Evolutionary conservation across 192 early-diverging fungal genomes (phyloP).

Genomic region (Coemansia sp.): DNA sequence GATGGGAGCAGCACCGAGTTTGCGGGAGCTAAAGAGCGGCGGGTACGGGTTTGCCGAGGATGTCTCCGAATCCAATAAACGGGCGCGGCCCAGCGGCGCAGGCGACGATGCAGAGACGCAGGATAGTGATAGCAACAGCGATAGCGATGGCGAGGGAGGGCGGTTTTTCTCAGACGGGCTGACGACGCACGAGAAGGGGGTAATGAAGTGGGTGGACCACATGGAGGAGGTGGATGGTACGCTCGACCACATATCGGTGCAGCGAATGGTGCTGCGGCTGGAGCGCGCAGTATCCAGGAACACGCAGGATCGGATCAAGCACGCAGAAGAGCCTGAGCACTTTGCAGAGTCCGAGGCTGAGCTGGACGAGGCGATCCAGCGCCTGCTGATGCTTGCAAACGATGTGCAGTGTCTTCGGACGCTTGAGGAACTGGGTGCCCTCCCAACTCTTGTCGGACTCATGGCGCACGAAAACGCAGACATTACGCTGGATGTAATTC

Average conservation of each 20-base stretch:
- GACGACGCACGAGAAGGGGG: slow-evolving; percentile 69
- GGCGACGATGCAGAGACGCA: background rate
- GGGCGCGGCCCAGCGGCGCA: background rate
- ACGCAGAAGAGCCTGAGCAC: slow-evolving; percentile 58
- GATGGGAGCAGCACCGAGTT: slow-evolving; percentile 31
- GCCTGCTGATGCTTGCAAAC: slow-evolving; percentile 71
- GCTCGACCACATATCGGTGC: slow-evolving; percentile 69
- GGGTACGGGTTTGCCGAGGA: slow-evolving; percentile 32
- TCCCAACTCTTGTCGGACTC: slow-evolving; percentile 69
- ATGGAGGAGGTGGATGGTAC: slow-evolving; percentile 64
- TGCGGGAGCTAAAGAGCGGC: slow-evolving; percentile 38
- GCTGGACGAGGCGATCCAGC: slow-evolving; percentile 87
- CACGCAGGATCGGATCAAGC: slow-evolving; percentile 80
- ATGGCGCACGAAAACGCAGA: slow-evolving; percentile 94
- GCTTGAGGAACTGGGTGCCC: slow-evolving; percentile 68
- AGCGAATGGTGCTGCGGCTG: slow-evolving; percentile 78
- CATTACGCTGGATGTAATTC: slow-evolving; percentile 81
- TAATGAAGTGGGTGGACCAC: slow-evolving; percentile 84
- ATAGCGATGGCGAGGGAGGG: slow-evolving; percentile 74
- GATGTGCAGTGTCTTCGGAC: slow-evolving; percentile 73
- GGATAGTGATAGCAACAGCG: slow-evolving; percentile 13
- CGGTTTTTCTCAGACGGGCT: slow-evolving; percentile 87
- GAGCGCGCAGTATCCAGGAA: slow-evolving; percentile 88
- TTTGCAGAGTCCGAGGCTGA: slow-evolving; percentile 97
- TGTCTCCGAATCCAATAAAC: slow-evolving; percentile 5